A percentile compares a stretch with the other conserved stretches of the same genome.
phyloP scores from a whole-genome alignment of 768 basidiomycete species.

The Russula compacta region DNA sequence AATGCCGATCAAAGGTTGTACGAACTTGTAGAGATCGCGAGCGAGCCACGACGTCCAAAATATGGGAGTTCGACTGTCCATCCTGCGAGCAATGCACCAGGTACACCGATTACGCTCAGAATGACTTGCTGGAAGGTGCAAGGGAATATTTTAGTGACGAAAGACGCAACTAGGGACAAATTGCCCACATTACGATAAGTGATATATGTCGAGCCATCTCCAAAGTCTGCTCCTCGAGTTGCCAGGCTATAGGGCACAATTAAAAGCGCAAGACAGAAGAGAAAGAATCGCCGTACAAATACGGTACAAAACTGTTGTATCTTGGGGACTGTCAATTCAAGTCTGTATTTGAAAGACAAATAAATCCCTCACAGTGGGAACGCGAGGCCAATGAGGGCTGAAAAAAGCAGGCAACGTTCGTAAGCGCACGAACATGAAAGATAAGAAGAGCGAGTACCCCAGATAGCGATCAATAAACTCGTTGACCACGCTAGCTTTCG shows the following conservation, averaged over 20 bases:
- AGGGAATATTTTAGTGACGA: not conserved
- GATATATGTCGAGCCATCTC: slow-evolving; percentile 58
- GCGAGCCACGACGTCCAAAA: slow-evolving; percentile 46
- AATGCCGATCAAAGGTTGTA: slow-evolving; percentile 15
- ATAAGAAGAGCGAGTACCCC: slow-evolving; percentile 30
- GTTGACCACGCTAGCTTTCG: slow-evolving; percentile 44
- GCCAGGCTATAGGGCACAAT: slow-evolving; percentile 36
- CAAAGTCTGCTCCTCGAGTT: slow-evolving; percentile 59
- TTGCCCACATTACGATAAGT: slow-evolving; percentile 60
- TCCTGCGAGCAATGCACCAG: slow-evolving; percentile 48
- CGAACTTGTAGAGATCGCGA: slow-evolving; percentile 39
- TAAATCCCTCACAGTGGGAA: slow-evolving; percentile 47
- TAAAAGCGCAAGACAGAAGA: not conserved
- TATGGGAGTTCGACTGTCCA: slow-evolving; percentile 42
- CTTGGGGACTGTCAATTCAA: slow-evolving; percentile 21
- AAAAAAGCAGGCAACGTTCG: not conserved
- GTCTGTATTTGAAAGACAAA: not conserved
- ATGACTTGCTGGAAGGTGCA: slow-evolving; percentile 38
- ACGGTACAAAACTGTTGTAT: slow-evolving; percentile 46
- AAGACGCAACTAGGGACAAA: not conserved
- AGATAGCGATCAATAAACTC: slow-evolving; percentile 39
- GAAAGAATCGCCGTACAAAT: slow-evolving; percentile 32
- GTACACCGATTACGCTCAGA: slow-evolving; percentile 46
- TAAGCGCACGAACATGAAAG: not conserved
- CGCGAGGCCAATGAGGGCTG: slow-evolving; percentile 68